Percentiles rank a stretch among this genome's conserved stretches.
These are phyloP conservation scores for Teratosphaeria destructans DNA, from an alignment of 2,329 filamentous ascomycete species.

Conservation along the genomic window DNA sequence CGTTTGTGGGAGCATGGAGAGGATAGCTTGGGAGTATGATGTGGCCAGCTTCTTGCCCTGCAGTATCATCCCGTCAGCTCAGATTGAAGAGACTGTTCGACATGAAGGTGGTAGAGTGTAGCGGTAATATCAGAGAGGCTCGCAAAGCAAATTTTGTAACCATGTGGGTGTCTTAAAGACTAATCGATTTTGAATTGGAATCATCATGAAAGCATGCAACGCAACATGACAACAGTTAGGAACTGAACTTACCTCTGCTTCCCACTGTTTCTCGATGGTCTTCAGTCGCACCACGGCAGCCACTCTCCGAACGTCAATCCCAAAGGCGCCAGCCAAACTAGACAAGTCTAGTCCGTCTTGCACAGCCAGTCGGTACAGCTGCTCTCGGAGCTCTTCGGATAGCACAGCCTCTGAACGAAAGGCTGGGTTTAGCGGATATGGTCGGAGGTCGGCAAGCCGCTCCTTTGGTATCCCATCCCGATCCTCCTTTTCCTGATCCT, in stretches of 20 bases:
- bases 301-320: constrained; percentile 72
- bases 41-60: constrained; percentile 68
- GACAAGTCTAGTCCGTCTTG: constrained; percentile 58
- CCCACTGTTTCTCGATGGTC: constrained; percentile 73
- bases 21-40: constrained; percentile 66
- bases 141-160: constrained; percentile 72
- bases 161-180: constrained; percentile 96
- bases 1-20: constrained; percentile 71
- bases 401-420: constrained; percentile 67
- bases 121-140: constrained; percentile 55
- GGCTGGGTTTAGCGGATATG: constrained; percentile 63
- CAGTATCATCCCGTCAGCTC: constrained; percentile 4
- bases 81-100: neutral
- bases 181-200: constrained; percentile 79
- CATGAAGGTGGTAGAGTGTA: neutral
- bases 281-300: constrained; percentile 78
- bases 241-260: constrained; percentile 60
- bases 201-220: constrained; percentile 47
- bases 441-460: constrained; percentile 30
- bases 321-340: constrained; percentile 64
- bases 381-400: constrained; percentile 59
- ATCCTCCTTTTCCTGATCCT: constrained; percentile 12
- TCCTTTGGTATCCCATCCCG: constrained; percentile 18
- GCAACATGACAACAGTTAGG: neutral
- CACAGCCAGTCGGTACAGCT: constrained; percentile 62